Base-by-base conservation (phyloP, 352 stramenopile genomes). In the Phytophthora boehmeriae region DNA sequence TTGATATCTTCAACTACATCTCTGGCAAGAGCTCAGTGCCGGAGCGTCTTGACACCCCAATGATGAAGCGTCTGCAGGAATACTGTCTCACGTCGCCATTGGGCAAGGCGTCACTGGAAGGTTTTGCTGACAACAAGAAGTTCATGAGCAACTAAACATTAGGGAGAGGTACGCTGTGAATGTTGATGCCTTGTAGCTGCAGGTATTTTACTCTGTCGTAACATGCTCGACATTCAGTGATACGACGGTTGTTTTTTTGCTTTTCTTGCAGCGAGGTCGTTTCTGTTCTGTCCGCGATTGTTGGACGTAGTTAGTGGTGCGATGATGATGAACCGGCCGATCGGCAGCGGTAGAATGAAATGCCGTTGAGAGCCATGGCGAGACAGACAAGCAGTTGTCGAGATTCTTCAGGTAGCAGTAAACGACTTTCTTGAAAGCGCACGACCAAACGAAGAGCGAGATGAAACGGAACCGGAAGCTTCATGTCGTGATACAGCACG, bases 1-100 rank as follows among this genome's bases (percentile, higher is more conserved):
- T 98, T 68, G 96, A 99, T 81, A 99, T 98, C 71, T 99, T 98
- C 81, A 99, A 98, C 76, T 95, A 98, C 59, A 93, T 98, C 61
- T 98, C 93, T 5, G 80, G 92, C 47, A 92, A 97, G 65, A 84
- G 83, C 54, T 54, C 79, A 54, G 73, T 98, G 30, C 96, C 96
- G 0, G 76, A 89, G 38, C 61, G 70, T 49, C 61, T 97, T n/a
- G 69, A 94, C 60, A 94, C 84, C 27, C 83, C 88, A 32, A 79
- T 98, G 50, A 95, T 98, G 63, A 88, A 98, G 74, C 75, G 81
- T 28, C 90, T 98, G 60, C 93, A 98, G 59, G 79, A 85, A 48
- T 98, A 95, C 83, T 93, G 83, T 30, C 85, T 91, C 64, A 85
- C 76, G 41, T 96, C 80, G 65, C 93, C 93, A 23, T 70, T 98